phyloP scores from a whole-genome alignment of 495 filamentous ascomycete species.

The Talaromyces ruber region DNA sequence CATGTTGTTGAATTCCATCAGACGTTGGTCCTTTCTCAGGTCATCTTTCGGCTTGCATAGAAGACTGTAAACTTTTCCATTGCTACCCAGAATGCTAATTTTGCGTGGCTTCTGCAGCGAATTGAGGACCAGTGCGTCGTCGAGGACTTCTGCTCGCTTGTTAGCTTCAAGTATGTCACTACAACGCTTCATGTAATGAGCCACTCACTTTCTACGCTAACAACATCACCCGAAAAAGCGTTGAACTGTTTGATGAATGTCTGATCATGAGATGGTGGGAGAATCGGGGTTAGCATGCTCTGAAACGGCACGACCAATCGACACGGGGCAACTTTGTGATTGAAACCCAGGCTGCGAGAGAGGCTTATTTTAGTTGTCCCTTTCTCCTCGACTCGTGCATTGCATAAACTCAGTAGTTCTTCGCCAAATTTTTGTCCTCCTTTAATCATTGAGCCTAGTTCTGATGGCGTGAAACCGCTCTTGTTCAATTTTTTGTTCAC shows the following conservation, averaged over 20 bases:
- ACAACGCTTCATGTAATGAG: conserved; percentile 6
- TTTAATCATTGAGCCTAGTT: conserved; percentile 63
- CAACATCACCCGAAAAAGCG: conserved; percentile 63
- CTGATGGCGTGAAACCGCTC: conserved; percentile 26
- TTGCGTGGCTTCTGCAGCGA: conserved; percentile 90
- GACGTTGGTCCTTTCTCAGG: conserved; percentile 87
- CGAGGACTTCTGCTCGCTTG: conserved; percentile 48
- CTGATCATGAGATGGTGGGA: conserved; percentile 66
- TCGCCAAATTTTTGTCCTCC: conserved; percentile 78
- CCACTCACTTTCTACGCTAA: conserved; percentile 46
- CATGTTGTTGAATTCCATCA: conserved; percentile 99
- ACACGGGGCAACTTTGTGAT: conserved; percentile 72
- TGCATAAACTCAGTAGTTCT: conserved; percentile 72
- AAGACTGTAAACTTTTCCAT: conserved; percentile 79
- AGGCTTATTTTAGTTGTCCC: conserved; percentile 57
- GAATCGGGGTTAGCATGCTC: conserved; percentile 67
- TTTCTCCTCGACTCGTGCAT: conserved; percentile 62
- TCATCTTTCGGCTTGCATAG: conserved; percentile 98
- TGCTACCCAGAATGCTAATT: conserved; percentile 77
- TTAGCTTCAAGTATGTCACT: conserved; percentile 21
- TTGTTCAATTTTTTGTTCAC: conserved; percentile 28
- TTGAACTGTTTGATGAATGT: conserved; percentile 64
- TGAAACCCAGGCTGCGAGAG: conserved; percentile 69
- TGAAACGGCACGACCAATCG: conserved; percentile 83
- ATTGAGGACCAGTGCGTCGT: conserved; percentile 80